A percentile compares a stretch with the other conserved stretches of the same genome.
Conservation (phyloP, 192 early-diverging fungal species). For the Coemansia sp. region DNA sequence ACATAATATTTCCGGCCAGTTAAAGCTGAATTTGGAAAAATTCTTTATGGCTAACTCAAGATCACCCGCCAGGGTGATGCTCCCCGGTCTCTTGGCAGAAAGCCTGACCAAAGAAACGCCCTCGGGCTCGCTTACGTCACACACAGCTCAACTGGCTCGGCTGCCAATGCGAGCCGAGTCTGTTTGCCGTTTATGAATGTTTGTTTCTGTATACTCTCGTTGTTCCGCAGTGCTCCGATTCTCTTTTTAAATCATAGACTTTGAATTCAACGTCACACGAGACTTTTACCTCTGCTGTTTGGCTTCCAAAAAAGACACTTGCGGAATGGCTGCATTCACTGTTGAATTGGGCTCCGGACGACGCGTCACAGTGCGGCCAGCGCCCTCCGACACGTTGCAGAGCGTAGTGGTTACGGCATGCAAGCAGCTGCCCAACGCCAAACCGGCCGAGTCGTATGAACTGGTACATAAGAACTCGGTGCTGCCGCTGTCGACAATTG, state of each 20-base stretch:
- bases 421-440: constrained; percentile 56
- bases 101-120: too few species aligned
- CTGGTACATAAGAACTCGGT: constrained; percentile 64
- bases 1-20: too few species aligned
- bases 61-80: too few species aligned
- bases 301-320: neutral
- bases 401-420: constrained; percentile 62
- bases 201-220: too few species aligned
- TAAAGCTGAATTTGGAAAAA: too few species aligned
- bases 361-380: constrained; percentile 60
- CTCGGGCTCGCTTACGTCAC: constrained; percentile 5
- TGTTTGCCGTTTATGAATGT: too few species aligned
- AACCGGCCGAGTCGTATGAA: constrained; percentile 55
- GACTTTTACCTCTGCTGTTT: neutral
- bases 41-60: too few species aligned
- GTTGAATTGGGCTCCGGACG: constrained; percentile 51
- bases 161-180: too few species aligned
- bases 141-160: neutral
- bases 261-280: too few species aligned
- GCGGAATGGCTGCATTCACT: constrained; percentile 59
- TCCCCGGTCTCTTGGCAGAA: neutral
- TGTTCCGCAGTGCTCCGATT: too few species aligned
- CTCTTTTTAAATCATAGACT: too few species aligned
- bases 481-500: constrained; percentile 68
- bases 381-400: constrained; percentile 71